Evolutionary conservation across 345 rosid species (phyloP).

Genomic region (Triadica sebifera): DNA sequence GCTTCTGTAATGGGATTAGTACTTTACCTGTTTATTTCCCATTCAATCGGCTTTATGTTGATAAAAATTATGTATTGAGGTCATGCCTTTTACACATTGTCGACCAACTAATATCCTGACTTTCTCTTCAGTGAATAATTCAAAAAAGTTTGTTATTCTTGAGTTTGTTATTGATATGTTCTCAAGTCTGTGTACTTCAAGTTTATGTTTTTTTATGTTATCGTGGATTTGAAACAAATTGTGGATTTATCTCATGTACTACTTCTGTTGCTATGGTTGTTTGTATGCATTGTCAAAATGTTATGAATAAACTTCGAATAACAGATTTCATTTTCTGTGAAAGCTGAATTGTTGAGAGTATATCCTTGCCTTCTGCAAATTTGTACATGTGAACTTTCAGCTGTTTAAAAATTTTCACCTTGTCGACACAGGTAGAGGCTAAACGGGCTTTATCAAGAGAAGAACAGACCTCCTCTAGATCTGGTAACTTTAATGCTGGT

Average conservation of each 20-base stretch:
- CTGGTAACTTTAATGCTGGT: constrained; percentile 27
- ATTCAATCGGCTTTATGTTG: background rate
- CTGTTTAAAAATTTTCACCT: constrained; percentile 3
- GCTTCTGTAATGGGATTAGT: background rate
- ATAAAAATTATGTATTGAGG: background rate
- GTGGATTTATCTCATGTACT: background rate
- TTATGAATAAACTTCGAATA: background rate
- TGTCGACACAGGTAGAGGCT: constrained; percentile 40
- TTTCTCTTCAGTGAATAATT: background rate
- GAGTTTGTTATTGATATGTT: background rate
- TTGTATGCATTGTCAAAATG: background rate
- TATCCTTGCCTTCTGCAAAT: background rate
- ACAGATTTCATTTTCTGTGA: background rate
- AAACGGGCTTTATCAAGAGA: constrained; percentile 44
- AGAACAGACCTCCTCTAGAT: constrained; percentile 33
- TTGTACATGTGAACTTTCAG: background rate
- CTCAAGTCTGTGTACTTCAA: background rate
- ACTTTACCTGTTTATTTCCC: background rate
- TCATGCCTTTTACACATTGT: background rate
- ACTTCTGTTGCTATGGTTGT: background rate
- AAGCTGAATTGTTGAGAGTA: background rate
- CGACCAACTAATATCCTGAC: background rate
- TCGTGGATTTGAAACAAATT: background rate
- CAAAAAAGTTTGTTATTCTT: background rate
- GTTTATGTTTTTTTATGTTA: background rate